Percentiles rank a stretch among this genome's conserved stretches.
Evolutionary conservation across 2,329 filamentous ascomycete genomes (phyloP).

Genomic region (Emericellopsis atlantica): DNA sequence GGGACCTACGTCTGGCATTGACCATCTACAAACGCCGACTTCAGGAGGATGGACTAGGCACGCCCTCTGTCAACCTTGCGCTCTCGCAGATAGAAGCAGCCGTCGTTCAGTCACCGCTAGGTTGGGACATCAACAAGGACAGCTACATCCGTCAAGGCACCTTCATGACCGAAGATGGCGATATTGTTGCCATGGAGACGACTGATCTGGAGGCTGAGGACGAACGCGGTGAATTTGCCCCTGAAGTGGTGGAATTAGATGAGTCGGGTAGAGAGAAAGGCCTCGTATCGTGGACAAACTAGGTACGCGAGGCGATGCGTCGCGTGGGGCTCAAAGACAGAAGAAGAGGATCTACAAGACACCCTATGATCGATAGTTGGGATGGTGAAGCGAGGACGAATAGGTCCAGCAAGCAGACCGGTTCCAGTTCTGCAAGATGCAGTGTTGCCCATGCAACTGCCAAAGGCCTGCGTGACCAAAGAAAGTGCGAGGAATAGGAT

Average conservation of each 20-base stretch:
- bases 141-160: conserved; percentile 31
- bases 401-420: no score
- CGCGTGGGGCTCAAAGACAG: not conserved
- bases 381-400: no score
- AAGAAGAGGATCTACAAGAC: not conserved
- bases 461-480: no score
- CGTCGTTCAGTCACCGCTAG: conserved; percentile 26
- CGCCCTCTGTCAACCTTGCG: conserved; percentile 26
- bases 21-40: conserved; percentile 42
- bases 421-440: no score
- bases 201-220: conserved; percentile 41
- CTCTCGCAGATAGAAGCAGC: conserved; percentile 25
- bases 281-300: conserved; percentile 34
- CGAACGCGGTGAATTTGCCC: conserved; percentile 38
- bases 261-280: conserved; percentile 37
- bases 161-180: conserved; percentile 38
- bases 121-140: conserved; percentile 42
- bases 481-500: no score
- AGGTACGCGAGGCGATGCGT: conserved; percentile 4
- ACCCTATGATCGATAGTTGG: no score
- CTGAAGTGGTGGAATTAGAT: conserved; percentile 39
- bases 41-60: conserved; percentile 22
- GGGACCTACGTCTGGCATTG: conserved; percentile 31
- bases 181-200: conserved; percentile 33
- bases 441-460: no score